phyloP scores from a whole-genome alignment of 1,284 basidiomycete species.

The Fomitopsis palustris region DNA sequence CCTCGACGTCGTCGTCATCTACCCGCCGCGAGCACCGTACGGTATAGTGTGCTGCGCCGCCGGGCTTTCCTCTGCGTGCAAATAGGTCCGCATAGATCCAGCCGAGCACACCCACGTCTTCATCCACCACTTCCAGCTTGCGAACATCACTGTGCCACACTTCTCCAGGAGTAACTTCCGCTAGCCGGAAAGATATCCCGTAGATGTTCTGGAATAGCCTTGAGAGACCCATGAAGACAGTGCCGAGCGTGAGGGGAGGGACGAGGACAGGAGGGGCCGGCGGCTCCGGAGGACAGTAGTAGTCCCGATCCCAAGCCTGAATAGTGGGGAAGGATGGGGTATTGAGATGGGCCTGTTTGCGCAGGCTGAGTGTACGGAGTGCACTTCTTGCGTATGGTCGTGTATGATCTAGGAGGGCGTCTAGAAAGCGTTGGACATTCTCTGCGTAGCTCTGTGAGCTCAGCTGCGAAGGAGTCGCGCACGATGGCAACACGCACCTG shows the following conservation, averaged over 20 bases:
- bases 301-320: constrained; percentile 92
- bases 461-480: not conserved
- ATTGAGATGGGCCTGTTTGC: constrained; percentile 71
- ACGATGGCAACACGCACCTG: constrained; percentile 45
- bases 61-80: constrained; percentile 80
- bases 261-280: constrained; percentile 69
- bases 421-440: constrained; percentile 83
- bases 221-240: constrained; percentile 84
- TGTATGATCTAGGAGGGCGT: constrained; percentile 75
- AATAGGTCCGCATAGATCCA: constrained; percentile 96
- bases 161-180: constrained; percentile 69
- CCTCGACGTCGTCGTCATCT: constrained; percentile 81
- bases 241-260: constrained; percentile 76
- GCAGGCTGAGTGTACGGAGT: constrained; percentile 62
- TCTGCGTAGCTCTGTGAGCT: constrained; percentile 38
- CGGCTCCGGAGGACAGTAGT: constrained; percentile 77
- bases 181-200: constrained; percentile 79
- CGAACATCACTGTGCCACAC: constrained; percentile 88
- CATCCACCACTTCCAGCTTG: constrained; percentile 91
- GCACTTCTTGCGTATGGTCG: constrained; percentile 72
- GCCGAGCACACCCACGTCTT: constrained; percentile 82
- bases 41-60: constrained; percentile 95
- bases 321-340: constrained; percentile 58
- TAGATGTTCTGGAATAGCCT: constrained; percentile 84
- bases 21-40: constrained; percentile 91